These are phyloP conservation scores for Tetrahymena malaccensis DNA, from an alignment of 73 alveolate species.

Conservation along the genomic window DNA sequence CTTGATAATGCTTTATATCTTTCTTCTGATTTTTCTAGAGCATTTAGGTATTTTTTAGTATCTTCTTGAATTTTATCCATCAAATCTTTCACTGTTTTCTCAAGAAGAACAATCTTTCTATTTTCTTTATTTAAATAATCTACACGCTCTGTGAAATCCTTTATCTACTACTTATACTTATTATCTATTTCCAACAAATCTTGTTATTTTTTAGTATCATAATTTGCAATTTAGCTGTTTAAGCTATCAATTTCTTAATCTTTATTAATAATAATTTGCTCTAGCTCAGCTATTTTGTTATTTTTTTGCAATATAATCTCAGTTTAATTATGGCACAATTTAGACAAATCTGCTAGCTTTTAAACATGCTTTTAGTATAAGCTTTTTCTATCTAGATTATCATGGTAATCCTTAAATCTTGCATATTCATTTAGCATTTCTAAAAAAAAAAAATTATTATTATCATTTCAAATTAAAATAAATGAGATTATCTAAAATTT, in stretches of 20 bases:
- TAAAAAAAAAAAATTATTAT: background rate
- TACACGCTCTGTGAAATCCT: background rate
- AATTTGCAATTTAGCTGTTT: background rate
- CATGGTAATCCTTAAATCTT: background rate
- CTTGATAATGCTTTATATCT: background rate
- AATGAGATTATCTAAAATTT: too few species aligned
- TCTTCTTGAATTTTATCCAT: background rate
- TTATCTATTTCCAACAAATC: background rate
- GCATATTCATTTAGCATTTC: background rate
- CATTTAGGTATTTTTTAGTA: background rate
- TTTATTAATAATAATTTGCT: background rate
- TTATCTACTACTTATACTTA: background rate
- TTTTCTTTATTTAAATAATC: background rate
- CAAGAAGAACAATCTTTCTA: background rate
- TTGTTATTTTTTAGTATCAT: background rate
- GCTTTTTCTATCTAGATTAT: background rate
- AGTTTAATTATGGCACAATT: background rate
- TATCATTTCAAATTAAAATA: too few species aligned
- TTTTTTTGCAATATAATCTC: background rate
- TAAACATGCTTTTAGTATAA: background rate
- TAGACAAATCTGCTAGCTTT: background rate
- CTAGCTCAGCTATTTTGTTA: background rate
- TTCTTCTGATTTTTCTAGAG: background rate
- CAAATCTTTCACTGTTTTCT: background rate
- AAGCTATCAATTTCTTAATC: background rate